These are phyloP conservation scores for Hypoxylon rickii DNA, from an alignment of 495 filamentous ascomycete species.

Conservation along the genomic window DNA sequence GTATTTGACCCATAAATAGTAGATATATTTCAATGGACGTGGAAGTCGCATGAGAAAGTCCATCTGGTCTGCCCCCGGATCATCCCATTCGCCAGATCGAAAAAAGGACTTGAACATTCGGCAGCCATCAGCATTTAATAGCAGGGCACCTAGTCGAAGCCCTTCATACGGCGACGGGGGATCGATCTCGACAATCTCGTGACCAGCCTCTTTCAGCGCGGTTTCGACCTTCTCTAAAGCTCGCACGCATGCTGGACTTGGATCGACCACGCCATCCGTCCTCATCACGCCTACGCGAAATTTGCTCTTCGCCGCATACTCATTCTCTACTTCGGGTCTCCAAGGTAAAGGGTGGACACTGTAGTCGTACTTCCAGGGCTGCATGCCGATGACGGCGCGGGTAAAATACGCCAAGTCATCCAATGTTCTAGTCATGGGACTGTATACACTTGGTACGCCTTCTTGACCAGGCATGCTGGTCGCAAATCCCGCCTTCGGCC, in stretches of 20 bases:
- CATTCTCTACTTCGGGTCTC: constrained; percentile 63
- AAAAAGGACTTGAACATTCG: constrained; percentile 78
- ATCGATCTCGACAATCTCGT: constrained; percentile 74
- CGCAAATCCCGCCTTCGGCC: constrained; percentile 82
- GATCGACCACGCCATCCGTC: constrained; percentile 85
- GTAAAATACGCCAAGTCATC: constrained; percentile 86
- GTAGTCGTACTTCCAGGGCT: constrained; percentile 91
- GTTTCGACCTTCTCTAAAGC: constrained; percentile 72
- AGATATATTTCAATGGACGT: constrained; percentile 76
- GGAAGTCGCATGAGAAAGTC: constrained; percentile 73
- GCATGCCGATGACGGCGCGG: constrained; percentile 75
- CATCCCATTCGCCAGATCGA: constrained; percentile 76
- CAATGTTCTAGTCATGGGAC: constrained; percentile 89
- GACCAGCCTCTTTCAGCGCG: constrained; percentile 71
- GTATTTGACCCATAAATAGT: constrained; percentile 88
- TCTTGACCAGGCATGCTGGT: constrained; percentile 97
- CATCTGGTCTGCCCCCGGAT: constrained; percentile 78
- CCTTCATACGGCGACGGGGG: constrained; percentile 72
- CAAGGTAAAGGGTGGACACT: constrained; percentile 84
- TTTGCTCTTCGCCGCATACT: constrained; percentile 62
- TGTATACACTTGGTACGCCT: constrained; percentile 86
- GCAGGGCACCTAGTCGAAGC: constrained; percentile 76
- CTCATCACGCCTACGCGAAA: constrained; percentile 78
- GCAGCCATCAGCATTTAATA: constrained; percentile 88
- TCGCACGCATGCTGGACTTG: constrained; percentile 80